Evolutionary conservation across 2,329 filamentous ascomycete genomes (phyloP), one percentile per base, ranked within the genome.

Genomic region (Cladorrhinum sp.): DNA sequence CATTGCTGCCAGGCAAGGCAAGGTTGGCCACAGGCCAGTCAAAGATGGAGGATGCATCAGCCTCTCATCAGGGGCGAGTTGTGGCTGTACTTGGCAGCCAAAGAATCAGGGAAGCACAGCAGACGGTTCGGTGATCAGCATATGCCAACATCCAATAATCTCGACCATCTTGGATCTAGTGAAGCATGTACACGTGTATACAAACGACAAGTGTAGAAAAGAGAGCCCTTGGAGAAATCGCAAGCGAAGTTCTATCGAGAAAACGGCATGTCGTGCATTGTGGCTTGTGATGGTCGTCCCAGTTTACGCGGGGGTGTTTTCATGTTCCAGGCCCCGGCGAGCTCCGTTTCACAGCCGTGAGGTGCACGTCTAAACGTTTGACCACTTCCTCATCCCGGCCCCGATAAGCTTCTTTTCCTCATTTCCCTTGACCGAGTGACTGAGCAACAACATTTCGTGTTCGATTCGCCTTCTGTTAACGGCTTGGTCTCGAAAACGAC

Each of bases 251-350:
- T 18, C n/a, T 24, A n/a, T n/a, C n/a, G 36, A 36, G n/a, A 18
- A 57, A 18, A 49, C 54, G 42, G 42, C 39, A 57, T 57, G 54
- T 57, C 39, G 54, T 57, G 54, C 54, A 49, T 57, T 57, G 54
- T 56, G 54, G 33, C 33, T 42, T 48, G n/a, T 56, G 54, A 12
- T 26, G 54, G n/a, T 28, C 36, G 36, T 56, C 23, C 23, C 12
- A 20, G n/a, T 23, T 39, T 5, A 33, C 36, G 24, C 33, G 21
- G 21, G 33, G 33, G 54, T 26, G 18, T 36, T 23, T 57, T 57
- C n/a, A 23, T 28, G 26, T 26, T 51, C 10, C 46, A 50, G 46
- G 36, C 53, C 39, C 36, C 26, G 53, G 39, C 23, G 36, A 46
- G 39, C 53, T 55, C 53, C 53, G 53, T 55, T 55, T 55, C 26